Evolutionary conservation across 208 protist species (phyloP).

Genomic region (Acanthamoeba triangularis): DNA sequence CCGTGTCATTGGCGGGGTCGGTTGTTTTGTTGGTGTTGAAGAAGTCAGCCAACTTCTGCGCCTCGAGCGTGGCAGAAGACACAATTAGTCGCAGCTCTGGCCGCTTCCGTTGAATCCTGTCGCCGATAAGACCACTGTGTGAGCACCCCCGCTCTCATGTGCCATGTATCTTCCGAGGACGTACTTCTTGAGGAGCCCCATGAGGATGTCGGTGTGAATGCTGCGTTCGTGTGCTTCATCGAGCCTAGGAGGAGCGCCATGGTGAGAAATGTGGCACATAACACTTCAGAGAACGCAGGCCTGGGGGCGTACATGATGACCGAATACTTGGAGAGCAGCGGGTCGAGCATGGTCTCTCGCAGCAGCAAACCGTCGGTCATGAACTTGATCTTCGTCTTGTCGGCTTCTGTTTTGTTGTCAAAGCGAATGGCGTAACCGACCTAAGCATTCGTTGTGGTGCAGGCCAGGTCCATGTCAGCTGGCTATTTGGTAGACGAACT

Average conservation of each 20-base stretch:
- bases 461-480: neutral
- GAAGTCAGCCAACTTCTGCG: conserved; percentile 94
- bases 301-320: conserved; percentile 95
- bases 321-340: conserved; percentile 95
- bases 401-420: conserved; percentile 95
- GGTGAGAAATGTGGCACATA: neutral
- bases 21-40: conserved; percentile 90
- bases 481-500: neutral
- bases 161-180: neutral
- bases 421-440: conserved; percentile 99
- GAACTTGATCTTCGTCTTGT: conserved; percentile 98
- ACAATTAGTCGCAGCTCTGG: conserved; percentile 95
- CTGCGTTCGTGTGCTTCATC: conserved; percentile 99
- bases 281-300: neutral
- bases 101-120: conserved; percentile 86
- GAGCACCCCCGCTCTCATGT: neutral
- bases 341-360: conserved; percentile 97
- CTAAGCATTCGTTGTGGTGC: conserved; percentile 85
- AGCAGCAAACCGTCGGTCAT: conserved; percentile 99
- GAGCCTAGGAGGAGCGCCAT: conserved; percentile 78
- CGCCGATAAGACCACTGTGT: neutral
- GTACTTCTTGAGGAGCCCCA: conserved; percentile 95
- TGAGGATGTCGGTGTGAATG: conserved; percentile 93
- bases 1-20: conserved; percentile 71
- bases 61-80: conserved; percentile 96